phyloP scores from a whole-genome alignment of 257 asterid species.

The Nicotiana benthamiana region DNA sequence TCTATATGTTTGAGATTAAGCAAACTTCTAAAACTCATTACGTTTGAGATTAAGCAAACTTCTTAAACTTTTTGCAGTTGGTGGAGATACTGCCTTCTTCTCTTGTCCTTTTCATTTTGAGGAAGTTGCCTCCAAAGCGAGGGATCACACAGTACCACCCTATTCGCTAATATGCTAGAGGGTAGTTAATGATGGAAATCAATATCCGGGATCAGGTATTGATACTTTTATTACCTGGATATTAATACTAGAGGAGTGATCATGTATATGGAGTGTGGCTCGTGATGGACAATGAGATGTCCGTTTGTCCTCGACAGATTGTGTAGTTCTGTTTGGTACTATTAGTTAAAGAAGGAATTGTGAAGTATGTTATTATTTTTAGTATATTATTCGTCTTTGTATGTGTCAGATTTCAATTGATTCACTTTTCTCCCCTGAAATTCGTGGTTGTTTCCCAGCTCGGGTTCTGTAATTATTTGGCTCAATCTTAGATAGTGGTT shows the following conservation, averaged over 20 bases:
- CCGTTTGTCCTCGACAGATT: neutral
- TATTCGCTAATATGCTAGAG: slow-evolving; percentile 38
- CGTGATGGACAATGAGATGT: neutral
- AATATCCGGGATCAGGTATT: neutral
- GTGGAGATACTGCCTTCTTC: slow-evolving; percentile 89
- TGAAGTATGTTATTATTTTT: neutral
- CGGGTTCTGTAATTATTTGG: neutral
- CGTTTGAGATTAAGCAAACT: neutral
- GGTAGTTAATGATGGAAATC: neutral
- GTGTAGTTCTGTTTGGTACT: neutral
- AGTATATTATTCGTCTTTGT: neutral
- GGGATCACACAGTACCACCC: slow-evolving; percentile 89
- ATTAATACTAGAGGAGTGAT: neutral
- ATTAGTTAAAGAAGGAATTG: neutral
- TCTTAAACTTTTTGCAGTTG: slow-evolving; percentile 33
- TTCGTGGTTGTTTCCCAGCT: neutral
- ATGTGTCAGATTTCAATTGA: neutral
- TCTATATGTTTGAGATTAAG: neutral
- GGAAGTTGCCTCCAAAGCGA: slow-evolving; percentile 93
- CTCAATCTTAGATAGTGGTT: neutral
- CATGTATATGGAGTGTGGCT: neutral
- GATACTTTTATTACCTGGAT: neutral
- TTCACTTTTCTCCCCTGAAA: neutral
- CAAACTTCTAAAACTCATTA: neutral
- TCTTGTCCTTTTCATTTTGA: slow-evolving; percentile 86